These are phyloP conservation scores for Ceratobasidium sp. DNA, from an alignment of 1,284 basidiomycete species.

Conservation along the genomic window DNA sequence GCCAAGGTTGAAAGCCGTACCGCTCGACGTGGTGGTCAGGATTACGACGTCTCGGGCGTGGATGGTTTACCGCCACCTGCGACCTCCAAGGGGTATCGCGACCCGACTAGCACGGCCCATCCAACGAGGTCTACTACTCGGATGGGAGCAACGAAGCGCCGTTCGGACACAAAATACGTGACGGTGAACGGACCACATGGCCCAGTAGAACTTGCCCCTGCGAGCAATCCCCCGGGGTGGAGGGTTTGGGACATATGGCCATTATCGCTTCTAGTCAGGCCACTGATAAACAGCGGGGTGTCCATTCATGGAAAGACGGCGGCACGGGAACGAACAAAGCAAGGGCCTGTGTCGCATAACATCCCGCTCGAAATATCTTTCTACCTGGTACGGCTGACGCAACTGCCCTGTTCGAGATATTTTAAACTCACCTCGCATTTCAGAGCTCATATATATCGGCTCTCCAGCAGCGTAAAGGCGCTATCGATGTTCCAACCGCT, in stretches of 20 bases:
- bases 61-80: constrained; percentile 47
- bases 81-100: neutral
- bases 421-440: constrained; percentile 23
- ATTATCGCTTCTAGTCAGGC: constrained; percentile 67
- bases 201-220: constrained; percentile 61
- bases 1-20: neutral
- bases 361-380: constrained; percentile 77
- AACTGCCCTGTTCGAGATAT: neutral
- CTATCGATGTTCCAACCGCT: constrained; percentile 70
- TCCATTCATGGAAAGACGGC: constrained; percentile 68
- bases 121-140: neutral
- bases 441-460: constrained; percentile 73
- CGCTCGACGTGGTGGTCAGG: constrained; percentile 61
- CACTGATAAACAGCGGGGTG: constrained; percentile 56
- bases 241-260: constrained; percentile 74
- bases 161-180: neutral
- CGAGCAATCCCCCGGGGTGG: constrained; percentile 70
- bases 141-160: neutral
- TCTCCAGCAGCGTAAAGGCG: constrained; percentile 66
- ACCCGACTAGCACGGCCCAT: constrained; percentile 67
- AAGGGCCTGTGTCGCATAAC: constrained; percentile 67
- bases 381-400: constrained; percentile 66
- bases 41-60: neutral
- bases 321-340: constrained; percentile 63
- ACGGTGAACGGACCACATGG: constrained; percentile 13